Conservation (phyloP, 345 rosid species). For the Eucalyptus polyanthemos region DNA sequence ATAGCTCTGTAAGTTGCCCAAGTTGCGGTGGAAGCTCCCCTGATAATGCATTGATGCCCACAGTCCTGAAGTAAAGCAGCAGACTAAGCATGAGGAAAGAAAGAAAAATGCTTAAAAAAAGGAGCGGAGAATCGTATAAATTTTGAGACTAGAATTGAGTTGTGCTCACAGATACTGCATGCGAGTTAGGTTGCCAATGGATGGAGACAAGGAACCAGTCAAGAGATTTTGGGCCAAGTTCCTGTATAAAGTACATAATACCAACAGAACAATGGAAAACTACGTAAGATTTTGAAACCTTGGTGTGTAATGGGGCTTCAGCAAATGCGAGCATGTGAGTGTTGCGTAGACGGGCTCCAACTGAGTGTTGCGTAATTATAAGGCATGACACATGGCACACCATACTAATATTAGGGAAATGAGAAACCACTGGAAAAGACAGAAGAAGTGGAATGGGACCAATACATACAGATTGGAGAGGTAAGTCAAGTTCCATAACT, state of each 20-base stretch:
- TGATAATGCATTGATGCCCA: conserved; percentile 42
- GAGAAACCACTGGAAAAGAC: not conserved
- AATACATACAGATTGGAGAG: conserved; percentile 28
- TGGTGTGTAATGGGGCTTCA: not conserved
- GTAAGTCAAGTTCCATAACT: conserved; percentile 32
- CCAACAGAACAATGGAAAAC: conserved; percentile 18
- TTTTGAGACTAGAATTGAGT: conserved; percentile 7
- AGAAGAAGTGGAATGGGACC: not conserved
- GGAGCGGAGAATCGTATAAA: not conserved
- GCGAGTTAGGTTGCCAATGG: conserved; percentile 29
- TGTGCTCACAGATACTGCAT: conserved; percentile 51
- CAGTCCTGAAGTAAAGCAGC: conserved; percentile 14
- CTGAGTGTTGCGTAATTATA: not conserved
- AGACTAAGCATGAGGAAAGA: not conserved
- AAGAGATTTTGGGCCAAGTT: conserved; percentile 28
- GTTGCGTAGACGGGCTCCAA: not conserved
- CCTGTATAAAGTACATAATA: conserved; percentile 6
- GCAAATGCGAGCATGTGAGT: not conserved
- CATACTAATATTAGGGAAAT: not conserved
- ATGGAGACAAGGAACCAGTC: conserved; percentile 36
- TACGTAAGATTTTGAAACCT: not conserved
- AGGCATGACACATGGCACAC: not conserved
- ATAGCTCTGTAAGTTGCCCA: conserved; percentile 44
- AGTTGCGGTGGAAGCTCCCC: conserved; percentile 68
- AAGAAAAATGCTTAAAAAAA: not conserved